Percentiles rank a stretch among this genome's conserved stretches.
Conservation (phyloP, 2,329 filamentous ascomycete species). For the Alternaria panax region DNA sequence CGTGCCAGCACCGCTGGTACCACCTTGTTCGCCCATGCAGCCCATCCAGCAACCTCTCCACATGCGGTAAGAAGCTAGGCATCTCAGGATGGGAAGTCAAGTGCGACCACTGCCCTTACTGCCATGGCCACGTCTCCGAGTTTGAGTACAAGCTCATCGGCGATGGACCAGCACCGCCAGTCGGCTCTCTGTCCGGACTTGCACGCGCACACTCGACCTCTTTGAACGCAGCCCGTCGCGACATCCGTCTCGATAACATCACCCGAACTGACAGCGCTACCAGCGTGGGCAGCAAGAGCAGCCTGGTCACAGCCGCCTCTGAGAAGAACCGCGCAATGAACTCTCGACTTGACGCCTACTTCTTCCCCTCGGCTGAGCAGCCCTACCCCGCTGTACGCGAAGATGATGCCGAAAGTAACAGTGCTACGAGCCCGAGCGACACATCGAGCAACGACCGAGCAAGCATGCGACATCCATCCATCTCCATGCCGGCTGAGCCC, state of each 20-base stretch:
- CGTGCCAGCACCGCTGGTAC: constrained; percentile 61
- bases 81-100: constrained; percentile 60
- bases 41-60: constrained; percentile 55
- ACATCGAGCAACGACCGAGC: constrained; percentile 44
- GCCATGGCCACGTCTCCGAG: constrained; percentile 49
- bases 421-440: constrained; percentile 43
- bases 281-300: constrained; percentile 45
- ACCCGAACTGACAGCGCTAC: constrained; percentile 47
- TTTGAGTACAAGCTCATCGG: constrained; percentile 58
- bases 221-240: constrained; percentile 46
- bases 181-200: constrained; percentile 50
- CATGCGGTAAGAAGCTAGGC: constrained; percentile 55
- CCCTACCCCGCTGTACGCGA: constrained; percentile 40
- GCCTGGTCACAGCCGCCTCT: constrained; percentile 44
- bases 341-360: constrained; percentile 50
- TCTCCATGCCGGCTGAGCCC: constrained; percentile 37
- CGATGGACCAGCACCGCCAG: constrained; percentile 47
- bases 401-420: constrained; percentile 40
- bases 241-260: constrained; percentile 48
- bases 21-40: constrained; percentile 55
- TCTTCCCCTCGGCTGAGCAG: constrained; percentile 38
- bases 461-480: constrained; percentile 41
- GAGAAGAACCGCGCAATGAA: constrained; percentile 53
- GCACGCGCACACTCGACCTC: constrained; percentile 51
- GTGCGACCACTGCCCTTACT: constrained; percentile 58